Base-by-base conservation (phyloP, 805 yeast species). In the Wickerhamiella sorbophila region DNA sequence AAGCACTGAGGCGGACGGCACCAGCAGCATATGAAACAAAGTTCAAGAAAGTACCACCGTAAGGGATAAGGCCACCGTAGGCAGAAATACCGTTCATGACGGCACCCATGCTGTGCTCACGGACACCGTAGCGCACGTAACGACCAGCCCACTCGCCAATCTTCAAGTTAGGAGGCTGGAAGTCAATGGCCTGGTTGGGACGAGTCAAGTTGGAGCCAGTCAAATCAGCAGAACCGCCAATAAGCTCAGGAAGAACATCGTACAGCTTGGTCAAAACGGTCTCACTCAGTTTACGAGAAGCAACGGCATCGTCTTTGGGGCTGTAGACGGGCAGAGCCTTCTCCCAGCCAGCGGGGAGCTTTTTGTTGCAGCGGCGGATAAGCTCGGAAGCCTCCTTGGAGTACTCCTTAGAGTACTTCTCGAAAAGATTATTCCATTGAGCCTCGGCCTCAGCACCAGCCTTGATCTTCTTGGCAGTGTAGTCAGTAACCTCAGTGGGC, bases 101-200 rank as follows among this genome's bases (percentile, higher is more conserved):
- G 51, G 96, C 95, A 69, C 95, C 95, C 96, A 88, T 86, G 65
- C 84, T 96, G 68, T 91, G 97, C 73, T 88, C 98, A 69, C 98
- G 81, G 52, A 88, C 95, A 78, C 98, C 98, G 64, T 79, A 88
- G 70, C 96, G 80, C 66, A 88, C 72, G 71, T 88, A 88, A 63
- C 95, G 79, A 62, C 98, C 98, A 44, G 76, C 50, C 72, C 79
- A 87, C 59, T 76, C 76, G 65, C 97, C 97, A 52, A 84, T 68
- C 38, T 77, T 77, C 46, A 85, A 66, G 43, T 75, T 58, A 43
- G 85, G 83, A 43, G 91, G 83, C 74, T 91, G 95, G 87, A 87
- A 88, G 66, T 87, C 95, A 52, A 74, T 74, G 48, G 93, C 84
- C 49, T 68, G 78, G 56, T 72, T 62, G 72, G 88, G 75, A 72